Evolutionary conservation across 495 filamentous ascomycete genomes (phyloP), one percentile per base, ranked within the genome.

Genomic region (Neurospora sp.): DNA sequence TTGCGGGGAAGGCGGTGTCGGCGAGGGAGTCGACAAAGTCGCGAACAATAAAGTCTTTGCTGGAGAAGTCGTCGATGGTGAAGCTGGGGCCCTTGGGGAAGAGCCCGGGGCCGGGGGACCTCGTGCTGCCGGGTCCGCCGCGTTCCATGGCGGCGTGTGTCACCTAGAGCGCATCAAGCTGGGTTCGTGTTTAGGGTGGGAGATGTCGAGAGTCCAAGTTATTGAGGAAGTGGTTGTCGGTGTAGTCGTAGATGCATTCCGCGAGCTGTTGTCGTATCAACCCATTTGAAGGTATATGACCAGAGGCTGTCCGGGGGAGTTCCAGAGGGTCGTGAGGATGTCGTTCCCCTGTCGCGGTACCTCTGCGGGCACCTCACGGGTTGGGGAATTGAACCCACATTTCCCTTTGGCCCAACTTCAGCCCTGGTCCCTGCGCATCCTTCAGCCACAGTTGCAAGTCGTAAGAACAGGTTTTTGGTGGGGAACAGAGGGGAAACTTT

Each of bases 1-100:
- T 90, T 16, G 83, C 78, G 40, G 94, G 90, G 41, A 92, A 86
- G 40, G 94, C 91, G 70, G 84, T 91, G 71, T 98, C 95, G 71
- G 95, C 95, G 73, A 99, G 92, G 11, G 90, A 85, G 78, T 99
- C 96, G 74, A 99, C 89, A 77, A 99, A 98, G 81, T 98, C 96
- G 77, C 96, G 93, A 73, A 97, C 96, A 74, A 98, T 97, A 82
- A 97, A 99, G 83, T 98, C 96, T 77, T 91, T 90, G 76, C 83
- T 91, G 65, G 93, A 95, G 85, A 98, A 97, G 81, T 93, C 92
- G 27, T 96, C 93, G 75, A 97, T 86, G 8, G 89, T 92, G 83
- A 97, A 97, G 81, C 86, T 89, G 65, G 92, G 92, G 27, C 91
- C 92, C 78, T 89, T 87, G 65, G 91, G 91, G 80, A 93, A 94